phyloP scores from a whole-genome alignment of 1,139 yeast genomes.

The Chernovozyma aurita region DNA sequence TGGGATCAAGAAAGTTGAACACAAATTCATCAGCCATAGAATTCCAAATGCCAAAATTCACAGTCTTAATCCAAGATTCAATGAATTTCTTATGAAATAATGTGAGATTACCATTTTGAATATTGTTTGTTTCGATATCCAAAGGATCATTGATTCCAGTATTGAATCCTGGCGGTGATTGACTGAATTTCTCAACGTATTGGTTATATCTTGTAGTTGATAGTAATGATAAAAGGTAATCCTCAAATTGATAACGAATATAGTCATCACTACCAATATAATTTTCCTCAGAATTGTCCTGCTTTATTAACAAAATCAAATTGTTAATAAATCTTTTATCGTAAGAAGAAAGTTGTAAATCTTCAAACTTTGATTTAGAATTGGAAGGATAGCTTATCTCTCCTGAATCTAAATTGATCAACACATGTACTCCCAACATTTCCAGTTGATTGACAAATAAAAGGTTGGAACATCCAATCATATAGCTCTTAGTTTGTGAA shows the following conservation, averaged over 20 bases:
- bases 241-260: constrained; percentile 84
- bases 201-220: constrained; percentile 68
- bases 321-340: constrained; percentile 73
- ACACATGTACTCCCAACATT: constrained; percentile 43
- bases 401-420: constrained; percentile 35
- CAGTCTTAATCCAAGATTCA: constrained; percentile 59
- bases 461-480: constrained; percentile 87
- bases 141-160: constrained; percentile 9
- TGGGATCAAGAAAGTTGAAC: constrained; percentile 82
- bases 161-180: constrained; percentile 43
- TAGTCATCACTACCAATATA: constrained; percentile 81
- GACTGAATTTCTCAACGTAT: constrained; percentile 43
- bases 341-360: constrained; percentile 50
- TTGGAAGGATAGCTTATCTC: constrained; percentile 41
- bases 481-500: constrained; percentile 56
- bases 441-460: constrained; percentile 67
- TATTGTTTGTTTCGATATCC: constrained; percentile 10
- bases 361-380: constrained; percentile 34
- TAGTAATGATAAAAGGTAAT: constrained; percentile 72
- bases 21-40: constrained; percentile 78
- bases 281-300: constrained; percentile 16
- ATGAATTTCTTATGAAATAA: constrained; percentile 56
- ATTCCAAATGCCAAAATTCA: constrained; percentile 69
- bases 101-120: constrained; percentile 26
- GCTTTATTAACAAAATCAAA: constrained; percentile 19